Evolutionary conservation across 345 rosid genomes (phyloP), one percentile per base, ranked within the genome.

Genomic region (Dipteronia dyeriana): DNA sequence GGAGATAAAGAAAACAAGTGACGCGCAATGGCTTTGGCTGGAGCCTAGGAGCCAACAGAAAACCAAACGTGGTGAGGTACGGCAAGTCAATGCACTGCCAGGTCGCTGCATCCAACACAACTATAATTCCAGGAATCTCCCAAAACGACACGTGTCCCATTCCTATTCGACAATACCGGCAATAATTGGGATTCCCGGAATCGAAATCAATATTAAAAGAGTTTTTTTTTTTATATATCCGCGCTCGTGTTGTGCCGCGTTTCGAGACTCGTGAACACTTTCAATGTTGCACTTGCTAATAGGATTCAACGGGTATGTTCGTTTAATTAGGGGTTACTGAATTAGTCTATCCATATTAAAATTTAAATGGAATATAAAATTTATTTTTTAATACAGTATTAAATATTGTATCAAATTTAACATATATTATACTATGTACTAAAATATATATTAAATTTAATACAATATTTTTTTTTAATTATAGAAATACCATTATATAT

Each of bases 71-170:
- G 8, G 38, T 4, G 38, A 6, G 61, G 23, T 8, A n/a, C 9
- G n/a, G 23, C 22, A 8, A 5, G 22, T 56, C 10, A 56, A 56
- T 69, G 20, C 82, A 59, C 65, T 61, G 45, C 70, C 78, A 31
- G 54, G 7, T 68, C 74, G 70, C 78, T 68, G 82, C 75, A 47
- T 68, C 61, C 38, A 68, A 59, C 69, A 3, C 39, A 63, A 17
- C 9, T 12, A 31, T 23, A 22, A 66, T 41, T 66, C 34, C 41
- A 20, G 49, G 65, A 69, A 66, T 74, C 75, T 29, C 0, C 7
- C 6, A 61, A 17, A 0, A 13, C 0, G 3, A 19, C 70, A 54
- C 71, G 3, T 75, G 79, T 47, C 71, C 0, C 1, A 4, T 4
- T 19, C 0, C 54, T 4, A 53, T 68, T 79, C 19, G 71, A 0